Percentiles rank a stretch among this genome's conserved stretches.
Conservation (phyloP, 73 alveolate species). For the Tetrahymena elliotti region DNA sequence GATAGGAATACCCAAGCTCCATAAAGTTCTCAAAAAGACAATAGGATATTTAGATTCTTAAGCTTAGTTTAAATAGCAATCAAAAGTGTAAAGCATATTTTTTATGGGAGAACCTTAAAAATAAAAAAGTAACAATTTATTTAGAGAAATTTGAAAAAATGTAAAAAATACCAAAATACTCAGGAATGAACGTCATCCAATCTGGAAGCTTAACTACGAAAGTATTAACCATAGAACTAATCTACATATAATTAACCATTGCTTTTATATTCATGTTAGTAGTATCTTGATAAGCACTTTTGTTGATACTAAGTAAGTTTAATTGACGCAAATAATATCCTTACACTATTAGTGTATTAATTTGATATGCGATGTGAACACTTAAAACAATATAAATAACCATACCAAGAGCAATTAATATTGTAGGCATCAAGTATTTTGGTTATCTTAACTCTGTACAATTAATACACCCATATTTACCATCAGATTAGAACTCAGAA, state of each 20-base stretch:
- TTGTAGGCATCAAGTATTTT: neutral
- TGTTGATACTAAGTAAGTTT: neutral
- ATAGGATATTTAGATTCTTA: neutral
- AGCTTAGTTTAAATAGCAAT: slow-evolving; percentile 6
- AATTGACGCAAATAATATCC: neutral
- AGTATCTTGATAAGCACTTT: neutral
- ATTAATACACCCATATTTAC: neutral
- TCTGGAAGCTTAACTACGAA: neutral
- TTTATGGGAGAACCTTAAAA: slow-evolving; percentile 9
- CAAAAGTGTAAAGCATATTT: slow-evolving; percentile 15
- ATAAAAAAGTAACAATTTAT: neutral
- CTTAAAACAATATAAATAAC: neutral
- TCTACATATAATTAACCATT: neutral
- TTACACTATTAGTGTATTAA: neutral
- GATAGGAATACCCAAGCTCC: slow-evolving; percentile 25
- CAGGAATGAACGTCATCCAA: neutral
- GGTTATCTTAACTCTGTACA: slow-evolving; percentile 8
- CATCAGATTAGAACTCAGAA: neutral
- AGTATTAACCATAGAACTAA: neutral
- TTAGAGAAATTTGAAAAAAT: neutral
- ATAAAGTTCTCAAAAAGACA: slow-evolving; percentile 13
- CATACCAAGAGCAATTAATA: neutral
- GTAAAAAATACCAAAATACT: neutral
- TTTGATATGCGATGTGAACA: neutral
- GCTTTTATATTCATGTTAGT: neutral